These are phyloP conservation scores for Corchorus capsularis DNA, from an alignment of 345 rosid genomes.

Conservation along the genomic window DNA sequence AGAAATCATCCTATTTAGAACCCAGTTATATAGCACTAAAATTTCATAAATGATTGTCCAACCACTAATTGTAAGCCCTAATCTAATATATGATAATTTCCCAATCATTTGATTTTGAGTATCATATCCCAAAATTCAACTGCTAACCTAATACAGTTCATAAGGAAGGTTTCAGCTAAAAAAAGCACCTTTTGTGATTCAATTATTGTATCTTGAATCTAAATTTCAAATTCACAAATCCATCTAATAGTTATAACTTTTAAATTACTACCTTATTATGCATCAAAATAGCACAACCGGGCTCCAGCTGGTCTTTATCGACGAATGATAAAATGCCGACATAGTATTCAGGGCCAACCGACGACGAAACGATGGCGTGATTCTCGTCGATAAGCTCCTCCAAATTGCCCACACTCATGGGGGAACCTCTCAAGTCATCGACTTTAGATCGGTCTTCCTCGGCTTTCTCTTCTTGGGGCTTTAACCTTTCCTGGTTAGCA, in stretches of 20 bases:
- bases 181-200: too few species aligned
- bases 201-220: not conserved
- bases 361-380: conserved; percentile 90
- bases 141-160: conserved; percentile 3
- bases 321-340: conserved; percentile 91
- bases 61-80: not conserved
- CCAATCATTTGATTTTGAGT: not conserved
- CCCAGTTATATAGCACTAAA: not conserved
- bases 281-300: conserved; percentile 97
- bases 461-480: conserved; percentile 96
- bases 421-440: conserved; percentile 87
- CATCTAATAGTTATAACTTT: not conserved
- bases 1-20: not conserved
- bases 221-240: not conserved
- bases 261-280: conserved; percentile 84
- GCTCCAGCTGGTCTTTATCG: conserved; percentile 97
- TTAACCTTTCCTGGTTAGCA: conserved; percentile 81
- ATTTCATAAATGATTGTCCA: not conserved
- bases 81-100: not conserved
- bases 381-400: conserved; percentile 98
- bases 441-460: conserved; percentile 95
- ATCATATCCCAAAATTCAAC: not conserved
- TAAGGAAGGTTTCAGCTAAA: too few species aligned
- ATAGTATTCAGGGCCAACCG: conserved; percentile 94
- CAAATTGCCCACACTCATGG: conserved; percentile 94